Evolutionary conservation across 2,329 filamentous ascomycete species (phyloP), one percentile per base, ranked within the genome.

Genomic region (Knoxdaviesia proteae): DNA sequence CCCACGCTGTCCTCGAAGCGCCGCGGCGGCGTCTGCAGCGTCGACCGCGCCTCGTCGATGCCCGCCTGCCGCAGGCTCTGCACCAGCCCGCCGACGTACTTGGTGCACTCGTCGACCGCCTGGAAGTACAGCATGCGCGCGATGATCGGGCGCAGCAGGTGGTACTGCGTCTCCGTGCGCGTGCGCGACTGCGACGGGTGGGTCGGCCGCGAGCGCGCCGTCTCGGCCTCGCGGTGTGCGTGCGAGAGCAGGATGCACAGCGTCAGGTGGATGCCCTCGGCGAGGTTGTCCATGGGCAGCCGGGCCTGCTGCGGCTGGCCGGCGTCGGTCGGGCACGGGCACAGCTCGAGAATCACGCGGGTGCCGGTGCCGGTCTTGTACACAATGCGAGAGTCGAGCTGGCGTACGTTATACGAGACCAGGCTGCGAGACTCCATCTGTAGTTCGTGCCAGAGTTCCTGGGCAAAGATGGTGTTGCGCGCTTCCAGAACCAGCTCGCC

Each of bases 361-460:
- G 68, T 65, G 4, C 64, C 57, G 1, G 64, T 52, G n/a, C 67
- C 63, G 1, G 74, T 56, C 3, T 66, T 61, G 51, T 75, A 73
- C 7, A 64, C 63, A 37, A 84, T 64, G 3, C 65, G 60, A 31
- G 71, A 62, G 9, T 69, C 74, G 34, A 73, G 67, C 9, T 77
- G 69, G 31, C 68, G 69, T 8, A 94, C 77, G 7, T 78, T 74
- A 46, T 82, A 77, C 7, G 77, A 74, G 3, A 78, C 68, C 29
- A 94, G 64, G 0, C 69, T 68, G 10, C 86, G 78, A 0, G 81
- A 77, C 59, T 98, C 90, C 11, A 84, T 71, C 42, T 79, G 77
- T 46, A 96, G 66, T 58, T 98, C 90, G 50, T 93, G 77, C 69
- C 86, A 94, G 2, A 98, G 62, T 55, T 98, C 90, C 53, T 87